Percentiles rank a stretch among this genome's conserved stretches.
These are phyloP conservation scores for Larix sibirica DNA, from an alignment of 83 land plant species.

Conservation along the genomic window DNA sequence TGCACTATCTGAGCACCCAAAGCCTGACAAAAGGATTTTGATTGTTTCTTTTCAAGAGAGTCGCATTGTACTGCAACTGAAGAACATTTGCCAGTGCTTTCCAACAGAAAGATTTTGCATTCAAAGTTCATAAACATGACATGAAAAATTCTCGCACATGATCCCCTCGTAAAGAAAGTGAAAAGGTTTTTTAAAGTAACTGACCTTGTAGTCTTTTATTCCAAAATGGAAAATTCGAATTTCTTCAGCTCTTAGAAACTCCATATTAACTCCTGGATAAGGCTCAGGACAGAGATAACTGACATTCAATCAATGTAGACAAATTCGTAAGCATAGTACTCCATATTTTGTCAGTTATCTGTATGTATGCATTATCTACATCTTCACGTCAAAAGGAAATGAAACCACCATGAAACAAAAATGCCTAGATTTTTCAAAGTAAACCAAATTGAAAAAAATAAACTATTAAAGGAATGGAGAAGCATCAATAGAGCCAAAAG, in stretches of 20 bases:
- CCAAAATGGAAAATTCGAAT: conserved; percentile 12
- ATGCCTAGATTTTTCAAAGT: neutral
- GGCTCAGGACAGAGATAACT: conserved; percentile 11
- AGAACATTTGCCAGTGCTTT: too few species aligned
- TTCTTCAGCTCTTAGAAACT: conserved; percentile 17
- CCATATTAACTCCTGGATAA: conserved; percentile 13
- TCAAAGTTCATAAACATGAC: too few species aligned
- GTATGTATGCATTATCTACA: neutral
- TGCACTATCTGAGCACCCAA: too few species aligned
- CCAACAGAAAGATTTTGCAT: too few species aligned
- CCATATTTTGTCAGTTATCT: neutral
- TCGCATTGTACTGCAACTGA: too few species aligned
- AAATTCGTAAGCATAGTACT: neutral
- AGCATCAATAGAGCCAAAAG: neutral
- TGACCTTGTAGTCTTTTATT: conserved; percentile 6
- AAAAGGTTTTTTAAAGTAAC: neutral
- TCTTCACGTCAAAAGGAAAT: neutral
- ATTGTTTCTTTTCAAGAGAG: too few species aligned
- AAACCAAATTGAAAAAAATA: neutral
- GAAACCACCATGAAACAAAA: neutral
- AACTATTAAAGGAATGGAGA: neutral
- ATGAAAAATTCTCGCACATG: too few species aligned
- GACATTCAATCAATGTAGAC: neutral
- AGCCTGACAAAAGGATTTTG: too few species aligned
- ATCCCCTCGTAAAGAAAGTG: neutral